Conservation (phyloP, 169 alveolate genomes). For the Babesia ovis region DNA sequence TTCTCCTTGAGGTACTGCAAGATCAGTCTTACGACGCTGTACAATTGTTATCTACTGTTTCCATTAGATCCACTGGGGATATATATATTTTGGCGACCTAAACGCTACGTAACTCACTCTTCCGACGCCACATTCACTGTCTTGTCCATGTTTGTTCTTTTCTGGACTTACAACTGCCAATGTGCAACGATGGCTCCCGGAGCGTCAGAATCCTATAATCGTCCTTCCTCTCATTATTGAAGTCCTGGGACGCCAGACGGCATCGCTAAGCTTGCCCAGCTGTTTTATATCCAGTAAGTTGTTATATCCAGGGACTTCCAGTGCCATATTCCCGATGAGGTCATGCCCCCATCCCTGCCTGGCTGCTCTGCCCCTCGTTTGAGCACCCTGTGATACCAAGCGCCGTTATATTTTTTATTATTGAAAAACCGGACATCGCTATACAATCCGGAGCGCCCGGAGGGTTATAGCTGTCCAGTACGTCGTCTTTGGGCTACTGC, state of each 20-base stretch:
- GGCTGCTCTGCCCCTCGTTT: neutral
- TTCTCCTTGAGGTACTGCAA: slow-evolving; percentile 77
- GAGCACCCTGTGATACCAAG: neutral
- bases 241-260: neutral
- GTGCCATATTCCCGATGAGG: slow-evolving; percentile 1
- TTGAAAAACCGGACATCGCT: neutral
- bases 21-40: slow-evolving; percentile 66
- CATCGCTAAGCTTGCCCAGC: neutral
- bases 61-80: too few species aligned
- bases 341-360: slow-evolving; percentile 27
- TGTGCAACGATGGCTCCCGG: neutral
- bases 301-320: neutral
- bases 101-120: slow-evolving; percentile 19
- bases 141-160: slow-evolving; percentile 15
- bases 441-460: slow-evolving; percentile 1
- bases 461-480: slow-evolving; percentile 1
- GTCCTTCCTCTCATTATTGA: neutral
- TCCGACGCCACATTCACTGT: slow-evolving; percentile 36
- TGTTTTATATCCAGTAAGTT: too few species aligned
- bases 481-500: neutral
- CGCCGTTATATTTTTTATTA: neutral
- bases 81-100: too few species aligned
- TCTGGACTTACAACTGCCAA: too few species aligned
- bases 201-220: slow-evolving; percentile 1
- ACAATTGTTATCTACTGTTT: neutral